These are phyloP conservation scores for Melaleuca quinquenervia DNA, from an alignment of 345 rosid species.

Conservation along the genomic window DNA sequence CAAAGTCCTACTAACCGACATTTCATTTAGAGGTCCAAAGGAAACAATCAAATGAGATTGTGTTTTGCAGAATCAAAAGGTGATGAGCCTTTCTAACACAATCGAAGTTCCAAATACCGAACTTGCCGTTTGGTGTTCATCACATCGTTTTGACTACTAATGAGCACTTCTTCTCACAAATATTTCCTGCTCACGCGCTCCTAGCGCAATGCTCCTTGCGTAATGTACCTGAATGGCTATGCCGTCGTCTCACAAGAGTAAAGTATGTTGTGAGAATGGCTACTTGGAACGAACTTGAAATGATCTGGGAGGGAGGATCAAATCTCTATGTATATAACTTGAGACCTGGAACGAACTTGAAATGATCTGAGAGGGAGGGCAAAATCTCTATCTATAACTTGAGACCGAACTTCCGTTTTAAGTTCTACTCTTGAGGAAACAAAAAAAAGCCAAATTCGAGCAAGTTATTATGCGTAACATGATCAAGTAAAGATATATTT, in stretches of 20 bases:
- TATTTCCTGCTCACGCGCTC: background rate
- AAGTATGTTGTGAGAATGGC: background rate
- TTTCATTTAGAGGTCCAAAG: background rate
- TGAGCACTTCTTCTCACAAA: background rate
- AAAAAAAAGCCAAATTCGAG: background rate
- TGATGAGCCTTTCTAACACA: background rate
- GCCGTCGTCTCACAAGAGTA: background rate
- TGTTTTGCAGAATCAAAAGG: background rate
- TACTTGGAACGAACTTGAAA: background rate
- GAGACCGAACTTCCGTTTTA: background rate
- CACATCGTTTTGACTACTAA: background rate
- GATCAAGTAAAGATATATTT: background rate
- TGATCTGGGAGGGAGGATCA: background rate
- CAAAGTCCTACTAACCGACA: background rate
- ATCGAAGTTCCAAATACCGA: background rate
- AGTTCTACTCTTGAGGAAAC: background rate
- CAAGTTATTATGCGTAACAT: background rate
- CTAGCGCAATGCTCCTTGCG: background rate
- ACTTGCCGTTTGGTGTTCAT: background rate
- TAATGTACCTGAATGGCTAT: background rate
- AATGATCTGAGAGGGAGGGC: background rate
- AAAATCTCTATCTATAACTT: background rate
- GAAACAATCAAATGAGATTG: background rate
- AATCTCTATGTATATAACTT: background rate
- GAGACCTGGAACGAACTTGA: background rate